Evolutionary conservation across 1,284 basidiomycete genomes (phyloP).

Genomic region (Ganoderma sp.): DNA sequence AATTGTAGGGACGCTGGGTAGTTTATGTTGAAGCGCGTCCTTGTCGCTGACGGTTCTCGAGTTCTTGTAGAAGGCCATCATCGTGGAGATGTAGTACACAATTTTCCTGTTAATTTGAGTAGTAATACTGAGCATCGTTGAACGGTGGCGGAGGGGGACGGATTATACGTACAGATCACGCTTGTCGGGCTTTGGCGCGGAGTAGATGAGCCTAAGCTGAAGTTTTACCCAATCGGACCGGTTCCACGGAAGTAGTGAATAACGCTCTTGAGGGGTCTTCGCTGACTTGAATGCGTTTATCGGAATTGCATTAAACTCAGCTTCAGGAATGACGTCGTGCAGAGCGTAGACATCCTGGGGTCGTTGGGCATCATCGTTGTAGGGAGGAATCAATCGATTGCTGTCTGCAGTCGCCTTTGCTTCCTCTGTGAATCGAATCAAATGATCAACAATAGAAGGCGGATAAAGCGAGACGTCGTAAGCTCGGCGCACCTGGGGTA

Average conservation of each 20-base stretch:
- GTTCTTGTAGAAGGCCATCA: constrained; percentile 71
- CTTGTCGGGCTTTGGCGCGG: constrained; percentile 57
- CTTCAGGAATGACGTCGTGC: constrained; percentile 75
- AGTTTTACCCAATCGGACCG: constrained; percentile 73
- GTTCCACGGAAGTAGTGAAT: constrained; percentile 62
- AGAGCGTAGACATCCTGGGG: constrained; percentile 80
- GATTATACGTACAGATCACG: constrained; percentile 55
- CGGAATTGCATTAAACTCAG: constrained; percentile 74
- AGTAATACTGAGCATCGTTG: neutral
- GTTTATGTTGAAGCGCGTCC: constrained; percentile 57
- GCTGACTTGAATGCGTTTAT: constrained; percentile 60
- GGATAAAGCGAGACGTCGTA: neutral
- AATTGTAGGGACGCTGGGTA: constrained; percentile 63
- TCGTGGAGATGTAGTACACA: constrained; percentile 77
- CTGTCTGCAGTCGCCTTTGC: constrained; percentile 66
- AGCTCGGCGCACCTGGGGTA: constrained; percentile 58
- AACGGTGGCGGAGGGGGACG: too few relatives aligned
- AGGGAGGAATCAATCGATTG: constrained; percentile 76
- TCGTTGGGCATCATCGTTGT: constrained; percentile 66
- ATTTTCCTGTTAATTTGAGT: constrained; percentile 60
- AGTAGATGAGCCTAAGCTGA: constrained; percentile 55
- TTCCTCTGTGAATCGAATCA: constrained; percentile 53
- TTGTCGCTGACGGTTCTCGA: constrained; percentile 53
- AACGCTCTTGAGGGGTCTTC: constrained; percentile 54
- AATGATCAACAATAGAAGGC: neutral